A percentile compares a stretch with the other conserved stretches of the same genome.
Conservation (phyloP, 2,329 filamentous ascomycete genomes). For the Nothophaeocryptopus gaeumannii region DNA sequence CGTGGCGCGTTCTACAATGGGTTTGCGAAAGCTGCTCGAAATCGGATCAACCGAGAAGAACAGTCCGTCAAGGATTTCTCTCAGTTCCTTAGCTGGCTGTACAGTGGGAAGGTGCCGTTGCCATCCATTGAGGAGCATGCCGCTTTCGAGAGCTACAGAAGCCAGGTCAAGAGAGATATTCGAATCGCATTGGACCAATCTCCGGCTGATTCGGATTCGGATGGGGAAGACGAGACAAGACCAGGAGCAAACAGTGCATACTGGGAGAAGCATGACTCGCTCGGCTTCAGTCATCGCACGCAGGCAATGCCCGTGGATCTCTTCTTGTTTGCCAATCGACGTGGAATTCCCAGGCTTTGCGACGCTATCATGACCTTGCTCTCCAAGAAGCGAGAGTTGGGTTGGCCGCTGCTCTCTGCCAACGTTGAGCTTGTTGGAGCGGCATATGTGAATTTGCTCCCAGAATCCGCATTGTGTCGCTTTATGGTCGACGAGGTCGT, state of each 20-base stretch:
- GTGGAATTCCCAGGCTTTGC: not conserved
- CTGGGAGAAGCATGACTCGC: not conserved
- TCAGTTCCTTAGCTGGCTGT: conserved; percentile 1
- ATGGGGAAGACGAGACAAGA: no score
- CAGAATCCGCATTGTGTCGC: conserved; percentile 1
- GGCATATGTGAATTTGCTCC: not conserved
- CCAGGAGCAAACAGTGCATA: no score
- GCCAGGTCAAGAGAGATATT: not conserved
- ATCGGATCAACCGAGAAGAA: not conserved
- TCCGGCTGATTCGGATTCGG: no score
- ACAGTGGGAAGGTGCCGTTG: not conserved
- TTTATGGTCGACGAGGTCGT: conserved; percentile 4
- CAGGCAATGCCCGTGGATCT: conserved; percentile 1
- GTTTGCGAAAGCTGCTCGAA: not conserved
- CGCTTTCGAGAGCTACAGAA: not conserved
- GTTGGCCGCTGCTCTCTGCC: not conserved
- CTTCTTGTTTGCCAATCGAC: conserved; percentile 1
- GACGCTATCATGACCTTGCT: conserved; percentile 1
- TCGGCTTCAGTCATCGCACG: not conserved
- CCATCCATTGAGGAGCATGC: not conserved
- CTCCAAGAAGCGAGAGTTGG: not conserved
- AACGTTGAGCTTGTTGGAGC: not conserved
- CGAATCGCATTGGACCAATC: not conserved
- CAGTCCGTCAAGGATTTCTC: not conserved
- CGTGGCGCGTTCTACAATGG: not conserved